phyloP scores from a whole-genome alignment of 2,329 filamentous ascomycete genomes.

The Ceratocystis variospora region DNA sequence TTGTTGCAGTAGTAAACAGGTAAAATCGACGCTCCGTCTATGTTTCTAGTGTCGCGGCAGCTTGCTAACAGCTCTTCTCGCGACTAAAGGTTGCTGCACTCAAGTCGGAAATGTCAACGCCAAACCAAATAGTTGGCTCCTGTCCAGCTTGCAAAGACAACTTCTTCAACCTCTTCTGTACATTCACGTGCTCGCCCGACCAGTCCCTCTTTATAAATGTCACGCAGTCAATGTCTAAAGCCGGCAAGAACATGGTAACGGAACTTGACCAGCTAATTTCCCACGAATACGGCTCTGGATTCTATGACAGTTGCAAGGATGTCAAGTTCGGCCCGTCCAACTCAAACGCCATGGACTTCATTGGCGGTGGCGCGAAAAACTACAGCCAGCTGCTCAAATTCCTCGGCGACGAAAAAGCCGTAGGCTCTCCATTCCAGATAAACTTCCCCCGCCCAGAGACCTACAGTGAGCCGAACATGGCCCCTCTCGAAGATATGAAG shows the following conservation, averaged over 20 bases:
- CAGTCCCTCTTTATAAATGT: slow-evolving; percentile 94
- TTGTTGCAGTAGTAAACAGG: slow-evolving; percentile 74
- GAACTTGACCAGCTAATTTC: slow-evolving; percentile 85
- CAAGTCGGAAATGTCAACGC: slow-evolving; percentile 71
- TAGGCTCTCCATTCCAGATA: slow-evolving; percentile 95
- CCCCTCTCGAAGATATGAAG: slow-evolving; percentile 47
- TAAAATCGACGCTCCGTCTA: slow-evolving; percentile 26
- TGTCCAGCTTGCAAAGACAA: slow-evolving; percentile 97
- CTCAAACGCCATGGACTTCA: slow-evolving; percentile 85
- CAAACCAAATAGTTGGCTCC: slow-evolving; percentile 76
- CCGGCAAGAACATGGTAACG: slow-evolving; percentile 48
- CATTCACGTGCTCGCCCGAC: slow-evolving; percentile 93
- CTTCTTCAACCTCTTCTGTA: slow-evolving; percentile 97
- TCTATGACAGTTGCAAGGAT: slow-evolving; percentile 96
- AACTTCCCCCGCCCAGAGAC: slow-evolving; percentile 53
- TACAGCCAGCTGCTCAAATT: slow-evolving; percentile 81
- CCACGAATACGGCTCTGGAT: slow-evolving; percentile 67
- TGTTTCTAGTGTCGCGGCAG: background rate
- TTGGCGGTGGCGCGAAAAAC: slow-evolving; percentile 87
- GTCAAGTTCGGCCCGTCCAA: slow-evolving; percentile 96
- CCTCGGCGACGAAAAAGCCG: slow-evolving; percentile 75
- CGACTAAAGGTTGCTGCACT: slow-evolving; percentile 55
- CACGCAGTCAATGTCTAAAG: slow-evolving; percentile 54
- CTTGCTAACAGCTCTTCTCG: slow-evolving; percentile 6
- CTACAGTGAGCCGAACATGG: slow-evolving; percentile 51